Percentiles rank a stretch among this genome's conserved stretches.
Evolutionary conservation across 2,329 filamentous ascomycete species (phyloP).

Genomic region (Nemania sp.): DNA sequence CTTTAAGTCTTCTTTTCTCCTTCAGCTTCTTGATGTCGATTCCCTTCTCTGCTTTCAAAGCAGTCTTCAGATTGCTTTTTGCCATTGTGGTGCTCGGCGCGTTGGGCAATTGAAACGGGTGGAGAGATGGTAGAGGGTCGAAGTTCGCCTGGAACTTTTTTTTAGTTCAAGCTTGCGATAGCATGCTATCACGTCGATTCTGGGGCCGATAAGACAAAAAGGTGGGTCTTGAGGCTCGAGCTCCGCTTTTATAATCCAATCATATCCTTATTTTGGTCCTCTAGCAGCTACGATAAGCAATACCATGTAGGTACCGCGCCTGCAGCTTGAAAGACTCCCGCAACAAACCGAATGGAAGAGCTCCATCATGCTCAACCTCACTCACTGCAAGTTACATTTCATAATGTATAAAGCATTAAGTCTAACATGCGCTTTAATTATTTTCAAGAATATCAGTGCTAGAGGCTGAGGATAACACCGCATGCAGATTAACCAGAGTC

Average conservation of each 20-base stretch:
- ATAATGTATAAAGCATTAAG: too few species aligned
- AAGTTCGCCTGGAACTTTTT: conserved; percentile 12
- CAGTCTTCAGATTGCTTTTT: conserved; percentile 36
- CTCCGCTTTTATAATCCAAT: conserved; percentile 17
- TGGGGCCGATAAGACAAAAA: conserved; percentile 23
- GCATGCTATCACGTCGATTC: conserved; percentile 12
- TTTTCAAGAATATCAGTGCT: too few species aligned
- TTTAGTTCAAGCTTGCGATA: conserved; percentile 20
- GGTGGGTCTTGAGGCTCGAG: not conserved
- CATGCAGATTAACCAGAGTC: too few species aligned
- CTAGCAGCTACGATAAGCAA: conserved; percentile 11
- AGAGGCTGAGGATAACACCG: too few species aligned
- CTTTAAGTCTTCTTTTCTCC: conserved; percentile 38
- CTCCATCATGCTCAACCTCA: too few species aligned
- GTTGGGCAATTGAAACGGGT: conserved; percentile 15
- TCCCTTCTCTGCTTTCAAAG: conserved; percentile 37
- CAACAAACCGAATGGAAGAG: too few species aligned
- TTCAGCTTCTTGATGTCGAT: conserved; percentile 38
- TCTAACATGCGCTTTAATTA: too few species aligned
- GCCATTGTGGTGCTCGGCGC: conserved; percentile 30
- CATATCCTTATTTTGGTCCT: not conserved
- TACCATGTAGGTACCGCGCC: not conserved
- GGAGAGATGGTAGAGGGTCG: not conserved
- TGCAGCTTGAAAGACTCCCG: too few species aligned
- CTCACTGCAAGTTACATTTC: too few species aligned